phyloP scores from a whole-genome alignment of 345 rosid genomes.

The Salix arbutifolia region DNA sequence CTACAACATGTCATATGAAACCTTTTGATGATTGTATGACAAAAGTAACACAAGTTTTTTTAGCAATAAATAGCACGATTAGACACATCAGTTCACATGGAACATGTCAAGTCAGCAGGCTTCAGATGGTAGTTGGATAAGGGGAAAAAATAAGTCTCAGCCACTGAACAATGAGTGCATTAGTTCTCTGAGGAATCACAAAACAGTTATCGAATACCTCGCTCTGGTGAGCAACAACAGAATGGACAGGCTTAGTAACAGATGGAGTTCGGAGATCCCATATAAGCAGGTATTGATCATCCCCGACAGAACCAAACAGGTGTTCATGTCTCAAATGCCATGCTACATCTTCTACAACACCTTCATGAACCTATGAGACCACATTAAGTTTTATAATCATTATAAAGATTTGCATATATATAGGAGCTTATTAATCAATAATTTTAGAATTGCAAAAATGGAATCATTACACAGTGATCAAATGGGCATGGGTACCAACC shows the following conservation, averaged over 20 bases:
- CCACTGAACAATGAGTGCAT: not conserved
- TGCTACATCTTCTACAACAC: slow-evolving; percentile 98
- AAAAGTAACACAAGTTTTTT: not conserved
- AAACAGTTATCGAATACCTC: slow-evolving; percentile 48
- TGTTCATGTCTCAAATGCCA: slow-evolving; percentile 98
- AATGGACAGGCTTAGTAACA: slow-evolving; percentile 65
- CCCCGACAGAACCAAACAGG: slow-evolving; percentile 97
- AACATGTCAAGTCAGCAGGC: not conserved
- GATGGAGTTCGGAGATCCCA: slow-evolving; percentile 91
- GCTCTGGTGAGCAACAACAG: slow-evolving; percentile 92
- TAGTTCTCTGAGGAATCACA: not conserved
- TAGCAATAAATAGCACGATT: not conserved
- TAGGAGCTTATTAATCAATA: not conserved
- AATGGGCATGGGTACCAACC: slow-evolving; percentile 32
- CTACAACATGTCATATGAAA: not conserved
- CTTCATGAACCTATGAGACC: slow-evolving; percentile 77
- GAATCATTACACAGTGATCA: not conserved
- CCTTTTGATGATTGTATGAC: not conserved
- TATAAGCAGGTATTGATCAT: slow-evolving; percentile 82
- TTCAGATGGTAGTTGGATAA: not conserved
- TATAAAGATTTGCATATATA: not conserved
- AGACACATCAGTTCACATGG: not conserved
- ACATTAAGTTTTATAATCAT: not conserved
- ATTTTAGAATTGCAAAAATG: not conserved
- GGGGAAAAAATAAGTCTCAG: not conserved